Base-by-base conservation (phyloP, 2,329 filamentous ascomycete species). In the Tricladium varicosporioides region DNA sequence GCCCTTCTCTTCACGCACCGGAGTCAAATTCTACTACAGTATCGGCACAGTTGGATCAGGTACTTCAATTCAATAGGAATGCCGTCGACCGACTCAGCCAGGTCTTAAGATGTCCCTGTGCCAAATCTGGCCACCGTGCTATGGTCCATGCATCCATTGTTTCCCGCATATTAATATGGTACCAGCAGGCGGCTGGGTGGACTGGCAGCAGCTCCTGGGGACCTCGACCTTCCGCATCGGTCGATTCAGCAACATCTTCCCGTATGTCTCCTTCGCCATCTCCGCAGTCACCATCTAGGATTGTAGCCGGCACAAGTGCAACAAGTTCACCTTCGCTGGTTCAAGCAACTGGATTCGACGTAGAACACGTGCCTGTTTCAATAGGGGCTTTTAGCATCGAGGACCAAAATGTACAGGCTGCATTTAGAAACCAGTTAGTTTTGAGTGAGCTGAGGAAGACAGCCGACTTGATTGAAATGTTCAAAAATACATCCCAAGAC, bases 151-250 rank as follows among this genome's bases (percentile, higher is more conserved):
- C 63, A 50, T 66, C 65, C 15, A 68, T 65, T 60, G 43, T 68
- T 50, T 68, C 65, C 9, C 61, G 64, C 11, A 65, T 67, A 5
- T 58, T 68, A 18, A 67, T 68, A 5, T 68, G 66, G 66, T 68
- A 68, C 54, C 64, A 67, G 51, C 65, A 67, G 54, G 65, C 65
- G 13, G 65, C 63, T 48, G 65, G 63, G 19, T 64, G 59, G 59
- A 59, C 59, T 42, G 53, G 57, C 7, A 59, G 61, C 49, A 60
- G 51, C 43, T 56, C 60, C 15, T 59, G 55, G 54, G 61, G 49
- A 11, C 22, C 48, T 45, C 52, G 51, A 45, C 47, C 55, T 13
- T 52, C 54, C 11, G 27, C 49, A 43, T 45, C 32, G 36, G n/a
- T 43, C 40, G 33, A 44, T 40, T 48, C 43, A 5, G 47, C 16